phyloP scores from a whole-genome alignment of 192 early-diverging fungal species.

The Gorgonomyces haynaldii region DNA sequence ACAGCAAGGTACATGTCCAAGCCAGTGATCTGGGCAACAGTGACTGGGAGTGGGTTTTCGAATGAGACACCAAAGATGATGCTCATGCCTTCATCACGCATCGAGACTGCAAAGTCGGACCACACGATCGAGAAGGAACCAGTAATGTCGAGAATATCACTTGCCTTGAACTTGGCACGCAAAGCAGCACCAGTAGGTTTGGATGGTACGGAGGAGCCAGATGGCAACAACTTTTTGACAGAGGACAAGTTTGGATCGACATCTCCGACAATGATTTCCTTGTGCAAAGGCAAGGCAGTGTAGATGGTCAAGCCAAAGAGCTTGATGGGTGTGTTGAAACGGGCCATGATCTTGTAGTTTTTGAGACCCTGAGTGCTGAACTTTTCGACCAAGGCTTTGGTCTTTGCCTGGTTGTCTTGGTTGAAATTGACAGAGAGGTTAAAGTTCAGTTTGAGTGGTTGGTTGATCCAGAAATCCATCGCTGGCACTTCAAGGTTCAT shows the following conservation, averaged over 20 bases:
- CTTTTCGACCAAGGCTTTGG: neutral
- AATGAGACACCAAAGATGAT: constrained; percentile 12
- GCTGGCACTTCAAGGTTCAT: neutral
- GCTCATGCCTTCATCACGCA: constrained; percentile 19
- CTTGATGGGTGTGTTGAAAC: constrained; percentile 12
- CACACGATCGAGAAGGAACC: neutral
- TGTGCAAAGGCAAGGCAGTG: constrained; percentile 21
- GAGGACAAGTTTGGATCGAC: too few relatives aligned
- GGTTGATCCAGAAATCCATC: constrained; percentile 5
- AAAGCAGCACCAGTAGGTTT: neutral
- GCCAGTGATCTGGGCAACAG: constrained; percentile 12
- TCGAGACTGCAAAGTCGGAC: constrained; percentile 10
- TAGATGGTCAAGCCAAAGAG: constrained; percentile 27
- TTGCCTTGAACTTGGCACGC: neutral
- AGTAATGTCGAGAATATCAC: neutral
- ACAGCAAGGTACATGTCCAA: constrained; percentile 15
- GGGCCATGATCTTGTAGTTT: neutral
- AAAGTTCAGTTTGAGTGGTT: neutral
- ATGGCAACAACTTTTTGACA: too few relatives aligned
- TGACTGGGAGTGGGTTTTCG: constrained; percentile 24
- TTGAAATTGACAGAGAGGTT: neutral
- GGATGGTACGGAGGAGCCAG: too few relatives aligned
- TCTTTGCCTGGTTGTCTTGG: neutral
- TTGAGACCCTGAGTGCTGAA: constrained; percentile 1
- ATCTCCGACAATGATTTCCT: constrained; percentile 14